Evolutionary conservation across 306 rosid species (phyloP).

Genomic region (Fragaria iinumae): DNA sequence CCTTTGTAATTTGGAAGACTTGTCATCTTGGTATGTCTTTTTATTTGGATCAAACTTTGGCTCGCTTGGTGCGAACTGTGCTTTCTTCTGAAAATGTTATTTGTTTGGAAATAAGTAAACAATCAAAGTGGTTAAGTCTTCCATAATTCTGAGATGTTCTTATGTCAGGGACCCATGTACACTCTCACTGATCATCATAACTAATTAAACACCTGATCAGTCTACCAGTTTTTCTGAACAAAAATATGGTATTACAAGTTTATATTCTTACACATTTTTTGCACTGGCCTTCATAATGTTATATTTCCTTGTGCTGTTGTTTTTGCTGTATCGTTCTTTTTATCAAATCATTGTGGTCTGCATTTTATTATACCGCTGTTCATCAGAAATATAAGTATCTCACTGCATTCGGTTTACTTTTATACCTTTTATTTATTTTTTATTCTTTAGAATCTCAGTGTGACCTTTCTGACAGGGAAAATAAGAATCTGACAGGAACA

Average conservation of each 20-base stretch:
- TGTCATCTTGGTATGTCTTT: not conserved
- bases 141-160: not conserved
- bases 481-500: conserved; percentile 99
- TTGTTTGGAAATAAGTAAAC: not conserved
- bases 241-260: not conserved
- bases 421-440: not conserved
- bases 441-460: not conserved
- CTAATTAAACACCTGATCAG: not conserved
- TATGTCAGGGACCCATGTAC: too few species aligned
- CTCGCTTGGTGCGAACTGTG: not conserved
- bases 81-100: not conserved
- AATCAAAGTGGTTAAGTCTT: not conserved
- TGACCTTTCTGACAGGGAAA: conserved; percentile 61
- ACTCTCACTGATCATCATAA: not conserved
- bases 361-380: not conserved
- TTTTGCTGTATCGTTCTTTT: conserved; percentile 14
- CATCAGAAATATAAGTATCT: not conserved
- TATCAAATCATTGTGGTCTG: not conserved
- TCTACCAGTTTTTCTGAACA: conserved; percentile 2
- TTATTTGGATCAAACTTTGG: not conserved
- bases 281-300: not conserved
- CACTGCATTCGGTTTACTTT: not conserved
- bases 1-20: not conserved
- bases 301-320: not conserved
- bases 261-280: not conserved